Base-by-base conservation (phyloP, 2,329 filamentous ascomycete species). In the Epichloe glyceriae region DNA sequence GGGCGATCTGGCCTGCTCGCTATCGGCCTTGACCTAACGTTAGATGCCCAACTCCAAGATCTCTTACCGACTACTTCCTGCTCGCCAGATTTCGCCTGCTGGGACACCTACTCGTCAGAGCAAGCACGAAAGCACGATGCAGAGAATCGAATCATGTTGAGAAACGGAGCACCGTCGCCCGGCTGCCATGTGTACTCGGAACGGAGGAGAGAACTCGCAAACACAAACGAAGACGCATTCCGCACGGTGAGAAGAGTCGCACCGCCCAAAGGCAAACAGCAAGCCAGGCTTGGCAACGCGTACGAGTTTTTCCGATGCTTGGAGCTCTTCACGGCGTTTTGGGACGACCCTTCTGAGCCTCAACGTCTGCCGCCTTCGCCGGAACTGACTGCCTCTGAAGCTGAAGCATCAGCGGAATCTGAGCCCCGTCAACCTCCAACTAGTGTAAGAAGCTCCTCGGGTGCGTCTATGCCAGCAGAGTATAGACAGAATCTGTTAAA, bases 221-320 rank as follows among this genome's bases (percentile, higher is more conserved):
- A 73, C 49, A 57, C 67, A 22, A 84, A 84, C 54, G 72, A 76
- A 41, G 69, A 74, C 40, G 80, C 80, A 7, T 84, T 81, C 60
- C 75, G 79, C 26, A 78, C 78, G 1, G 73, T 83, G 50, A 74
- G 79, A 22, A 74, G 80, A 43, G 67, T 82, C n/a, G 70, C 73
- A 5, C 67, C 76, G 1, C 71, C 72, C 35, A 72, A 72, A 40
- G 80, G 79, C 40, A 73, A 74, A 58, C 66, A 71, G 44, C 69
- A 74, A 37, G 71, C 74, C 33, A 74, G 79, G 6, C 64, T 84
- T 7, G 80, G 80, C 14, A 82, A 82, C 56, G 74, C 77, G 5
- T 83, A 82, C 57, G 80, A 83, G 62, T 83, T 84, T 63, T 84
- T 76, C 65, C 77, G 78, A 49, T 76, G 79, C 56, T 68, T 84